Evolutionary conservation across 371 early-diverging fungal species (phyloP).

Genomic region (Mortierella sp.): DNA sequence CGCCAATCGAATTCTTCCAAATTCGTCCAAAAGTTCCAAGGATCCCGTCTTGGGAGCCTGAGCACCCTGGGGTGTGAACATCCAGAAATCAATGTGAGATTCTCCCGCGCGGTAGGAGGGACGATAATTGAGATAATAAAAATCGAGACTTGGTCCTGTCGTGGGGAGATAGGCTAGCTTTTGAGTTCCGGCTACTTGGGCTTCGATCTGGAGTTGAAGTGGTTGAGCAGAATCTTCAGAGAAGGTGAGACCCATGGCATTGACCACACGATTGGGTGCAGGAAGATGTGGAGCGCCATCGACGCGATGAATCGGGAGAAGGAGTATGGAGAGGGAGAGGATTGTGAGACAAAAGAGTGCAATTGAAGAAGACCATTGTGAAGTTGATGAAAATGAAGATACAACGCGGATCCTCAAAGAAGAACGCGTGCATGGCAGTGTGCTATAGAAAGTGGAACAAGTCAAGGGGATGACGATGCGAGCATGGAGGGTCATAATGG

Average conservation of each 20-base stretch:
- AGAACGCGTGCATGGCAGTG: background rate
- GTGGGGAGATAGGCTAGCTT: constrained; percentile 38
- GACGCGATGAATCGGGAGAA: background rate
- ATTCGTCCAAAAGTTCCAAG: constrained; percentile 42
- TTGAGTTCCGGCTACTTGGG: constrained; percentile 18
- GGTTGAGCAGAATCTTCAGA: constrained; percentile 18
- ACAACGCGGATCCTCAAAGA: background rate
- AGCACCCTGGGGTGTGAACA: constrained; percentile 35
- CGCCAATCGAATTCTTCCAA: constrained; percentile 22
- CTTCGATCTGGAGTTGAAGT: constrained; percentile 43
- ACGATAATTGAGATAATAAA: constrained; percentile 49
- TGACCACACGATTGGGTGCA: constrained; percentile 1
- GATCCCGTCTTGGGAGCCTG: constrained; percentile 20
- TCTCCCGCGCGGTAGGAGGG: constrained; percentile 29
- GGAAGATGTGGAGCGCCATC: constrained; percentile 16
- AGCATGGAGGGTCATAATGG: background rate
- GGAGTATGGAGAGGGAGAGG: constrained; percentile 7
- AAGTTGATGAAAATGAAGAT: background rate
- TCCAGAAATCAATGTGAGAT: constrained; percentile 49
- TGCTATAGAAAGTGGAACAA: too few species aligned
- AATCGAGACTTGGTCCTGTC: constrained; percentile 20
- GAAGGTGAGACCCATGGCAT: constrained; percentile 22
- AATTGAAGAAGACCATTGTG: constrained; percentile 6
- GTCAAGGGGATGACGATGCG: background rate
- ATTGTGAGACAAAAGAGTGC: constrained; percentile 8